A percentile compares a stretch with the other conserved stretches of the same genome.
Evolutionary conservation across 78 protist genomes (phyloP).

Genomic region (Dictyostelium capitatum): DNA sequence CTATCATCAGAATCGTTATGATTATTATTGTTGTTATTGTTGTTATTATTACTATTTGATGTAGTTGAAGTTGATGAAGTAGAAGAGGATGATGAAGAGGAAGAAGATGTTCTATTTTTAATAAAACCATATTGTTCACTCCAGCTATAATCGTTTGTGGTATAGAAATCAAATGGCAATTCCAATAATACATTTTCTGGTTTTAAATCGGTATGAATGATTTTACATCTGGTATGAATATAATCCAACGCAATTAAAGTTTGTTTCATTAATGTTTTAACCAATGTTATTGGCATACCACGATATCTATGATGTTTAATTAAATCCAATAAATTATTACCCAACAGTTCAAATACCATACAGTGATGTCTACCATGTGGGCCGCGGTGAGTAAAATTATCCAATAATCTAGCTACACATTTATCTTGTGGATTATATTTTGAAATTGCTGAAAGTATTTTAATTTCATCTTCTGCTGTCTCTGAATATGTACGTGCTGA

Average conservation of each 20-base stretch:
- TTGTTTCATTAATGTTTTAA: constrained; percentile 87
- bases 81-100: background rate
- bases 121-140: constrained; percentile 53
- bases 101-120: background rate
- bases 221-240: constrained; percentile 90
- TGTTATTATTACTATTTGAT: background rate
- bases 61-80: background rate
- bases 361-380: constrained; percentile 94
- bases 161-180: constrained; percentile 10
- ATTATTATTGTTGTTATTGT: background rate
- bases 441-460: constrained; percentile 63
- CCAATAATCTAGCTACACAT: constrained; percentile 76
- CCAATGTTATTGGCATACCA: constrained; percentile 93
- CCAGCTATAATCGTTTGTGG: constrained; percentile 40
- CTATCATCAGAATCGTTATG: background rate
- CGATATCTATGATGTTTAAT: constrained; percentile 89
- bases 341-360: constrained; percentile 96
- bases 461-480: constrained; percentile 94
- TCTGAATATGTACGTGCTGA: constrained; percentile 93
- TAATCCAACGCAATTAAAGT: constrained; percentile 90
- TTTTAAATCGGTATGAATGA: constrained; percentile 98
- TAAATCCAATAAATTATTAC: constrained; percentile 92
- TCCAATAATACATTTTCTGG: constrained; percentile 97
- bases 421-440: constrained; percentile 10
- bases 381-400: constrained; percentile 90